These are phyloP conservation scores for Petunia hybrid DNA, from an alignment of 305 asterid genomes.

Conservation along the genomic window DNA sequence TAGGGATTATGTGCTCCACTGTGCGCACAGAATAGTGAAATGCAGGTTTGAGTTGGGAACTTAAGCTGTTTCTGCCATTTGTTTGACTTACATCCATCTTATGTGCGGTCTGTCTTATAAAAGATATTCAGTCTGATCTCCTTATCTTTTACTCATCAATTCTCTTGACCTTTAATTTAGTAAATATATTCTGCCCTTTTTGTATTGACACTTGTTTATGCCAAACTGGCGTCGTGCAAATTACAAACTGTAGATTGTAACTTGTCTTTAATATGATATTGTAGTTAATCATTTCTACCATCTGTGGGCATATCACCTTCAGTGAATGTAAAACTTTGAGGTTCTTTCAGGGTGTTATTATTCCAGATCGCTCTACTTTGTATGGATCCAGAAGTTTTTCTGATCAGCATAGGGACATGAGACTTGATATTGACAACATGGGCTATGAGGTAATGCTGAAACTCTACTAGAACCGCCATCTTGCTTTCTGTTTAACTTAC, in stretches of 20 bases:
- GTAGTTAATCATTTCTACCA: constrained; percentile 4
- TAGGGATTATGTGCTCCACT: constrained; percentile 2
- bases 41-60: neutral
- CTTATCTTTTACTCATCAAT: constrained; percentile 9
- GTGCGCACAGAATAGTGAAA: neutral
- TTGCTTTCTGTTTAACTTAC: constrained; percentile 19
- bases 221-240: constrained; percentile 1
- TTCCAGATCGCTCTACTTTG: constrained; percentile 50
- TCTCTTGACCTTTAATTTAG: neutral
- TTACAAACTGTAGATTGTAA: neutral
- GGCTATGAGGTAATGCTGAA: constrained; percentile 72
- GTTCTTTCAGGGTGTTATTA: constrained; percentile 60
- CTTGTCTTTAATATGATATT: constrained; percentile 17
- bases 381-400: constrained; percentile 63
- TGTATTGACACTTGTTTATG: constrained; percentile 16
- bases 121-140: neutral
- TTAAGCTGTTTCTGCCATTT: constrained; percentile 16
- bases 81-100: constrained; percentile 9
- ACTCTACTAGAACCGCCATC: neutral
- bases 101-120: neutral
- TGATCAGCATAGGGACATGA: constrained; percentile 84
- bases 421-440: constrained; percentile 85
- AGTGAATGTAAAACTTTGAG: constrained; percentile 12
- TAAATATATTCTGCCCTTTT: neutral
- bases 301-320: constrained; percentile 3